Evolutionary conservation across 768 basidiomycete genomes (phyloP).

Genomic region (Suillus placidus): DNA sequence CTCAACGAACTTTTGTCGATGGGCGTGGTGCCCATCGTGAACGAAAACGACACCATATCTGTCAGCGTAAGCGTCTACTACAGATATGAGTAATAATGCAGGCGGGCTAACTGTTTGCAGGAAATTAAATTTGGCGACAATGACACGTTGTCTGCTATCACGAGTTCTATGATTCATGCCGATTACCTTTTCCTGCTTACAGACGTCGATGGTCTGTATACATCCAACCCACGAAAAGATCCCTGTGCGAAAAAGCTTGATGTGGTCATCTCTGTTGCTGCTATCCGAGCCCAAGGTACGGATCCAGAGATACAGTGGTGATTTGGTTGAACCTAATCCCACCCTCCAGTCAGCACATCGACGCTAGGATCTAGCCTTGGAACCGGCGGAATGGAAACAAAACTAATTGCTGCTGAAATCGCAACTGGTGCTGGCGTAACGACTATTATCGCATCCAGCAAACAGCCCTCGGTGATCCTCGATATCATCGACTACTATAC

Average conservation of each 20-base stretch:
- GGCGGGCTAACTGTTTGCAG: slow-evolving; percentile 40
- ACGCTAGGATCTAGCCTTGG: slow-evolving; percentile 93
- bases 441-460: slow-evolving; percentile 88
- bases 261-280: slow-evolving; percentile 79
- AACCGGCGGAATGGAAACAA: slow-evolving; percentile 99
- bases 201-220: slow-evolving; percentile 95
- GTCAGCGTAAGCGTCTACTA: slow-evolving; percentile 73
- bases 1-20: slow-evolving; percentile 88
- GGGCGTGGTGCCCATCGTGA: slow-evolving; percentile 97
- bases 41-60: slow-evolving; percentile 98
- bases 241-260: slow-evolving; percentile 79
- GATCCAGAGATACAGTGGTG: neutral
- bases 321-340: neutral
- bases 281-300: slow-evolving; percentile 79
- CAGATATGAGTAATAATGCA: neutral
- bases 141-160: slow-evolving; percentile 96
- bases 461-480: slow-evolving; percentile 72
- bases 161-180: slow-evolving; percentile 96
- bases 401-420: slow-evolving; percentile 97
- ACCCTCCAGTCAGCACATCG: slow-evolving; percentile 76
- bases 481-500: slow-evolving; percentile 80
- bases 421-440: slow-evolving; percentile 94
- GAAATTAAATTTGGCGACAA: slow-evolving; percentile 99
- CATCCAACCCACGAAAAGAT: slow-evolving; percentile 92
- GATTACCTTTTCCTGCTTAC: slow-evolving; percentile 97